These are phyloP conservation scores for Osmanthus fragrans DNA, from an alignment of 257 asterid species.

Conservation along the genomic window DNA sequence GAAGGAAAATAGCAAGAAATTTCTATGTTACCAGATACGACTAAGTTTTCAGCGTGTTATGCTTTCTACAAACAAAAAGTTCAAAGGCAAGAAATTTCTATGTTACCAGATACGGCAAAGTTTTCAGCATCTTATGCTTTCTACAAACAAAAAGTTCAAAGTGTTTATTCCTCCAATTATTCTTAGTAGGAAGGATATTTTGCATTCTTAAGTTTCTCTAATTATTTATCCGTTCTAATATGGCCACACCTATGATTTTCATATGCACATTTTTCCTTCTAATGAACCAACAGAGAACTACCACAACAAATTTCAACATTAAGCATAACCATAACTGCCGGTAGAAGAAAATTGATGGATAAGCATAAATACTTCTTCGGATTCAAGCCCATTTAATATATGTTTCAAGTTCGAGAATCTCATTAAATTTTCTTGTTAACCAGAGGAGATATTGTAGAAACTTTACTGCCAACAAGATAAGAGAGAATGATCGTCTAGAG, in stretches of 20 bases:
- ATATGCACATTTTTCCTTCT: background rate
- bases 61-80: background rate
- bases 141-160: background rate
- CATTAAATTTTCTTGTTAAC: conserved; percentile 14
- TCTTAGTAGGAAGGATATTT: background rate
- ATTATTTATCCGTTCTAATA: background rate
- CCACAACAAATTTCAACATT: background rate
- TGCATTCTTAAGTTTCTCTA: background rate
- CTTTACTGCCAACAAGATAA: conserved; percentile 13
- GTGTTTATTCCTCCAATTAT: background rate
- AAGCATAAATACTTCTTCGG: conserved; percentile 9
- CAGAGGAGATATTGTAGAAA: background rate
- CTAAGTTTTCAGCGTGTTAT: background rate
- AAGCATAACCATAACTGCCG: background rate
- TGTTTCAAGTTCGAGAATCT: conserved; percentile 19
- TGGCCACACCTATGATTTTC: background rate
- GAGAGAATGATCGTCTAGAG: conserved; percentile 12
- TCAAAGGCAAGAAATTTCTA: no score
- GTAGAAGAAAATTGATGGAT: background rate
- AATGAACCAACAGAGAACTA: background rate
- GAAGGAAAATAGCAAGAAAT: background rate
- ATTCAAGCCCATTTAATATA: conserved; percentile 17
- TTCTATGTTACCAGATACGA: background rate
- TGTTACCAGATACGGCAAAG: no score
- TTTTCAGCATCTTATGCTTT: background rate